A percentile compares a stretch with the other conserved stretches of the same genome.
phyloP scores from a whole-genome alignment of 768 basidiomycete species.

The Boletus sp. region DNA sequence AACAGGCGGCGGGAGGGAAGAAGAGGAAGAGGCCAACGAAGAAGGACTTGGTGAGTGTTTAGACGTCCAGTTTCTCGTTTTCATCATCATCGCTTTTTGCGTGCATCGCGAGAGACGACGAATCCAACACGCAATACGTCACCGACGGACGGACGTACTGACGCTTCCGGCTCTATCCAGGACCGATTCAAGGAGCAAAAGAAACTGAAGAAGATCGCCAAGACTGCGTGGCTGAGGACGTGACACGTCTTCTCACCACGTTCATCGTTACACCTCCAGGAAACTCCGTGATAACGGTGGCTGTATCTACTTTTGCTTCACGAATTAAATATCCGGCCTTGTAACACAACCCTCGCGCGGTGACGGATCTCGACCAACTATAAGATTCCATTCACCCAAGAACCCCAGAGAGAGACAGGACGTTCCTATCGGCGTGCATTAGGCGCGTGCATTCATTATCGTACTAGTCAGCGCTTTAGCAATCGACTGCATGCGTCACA shows the following conservation, averaged over 20 bases:
- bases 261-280: background rate
- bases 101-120: conserved; percentile 21
- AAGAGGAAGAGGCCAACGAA: conserved; percentile 79
- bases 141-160: conserved; percentile 27
- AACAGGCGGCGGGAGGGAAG: conserved; percentile 56
- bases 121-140: conserved; percentile 16
- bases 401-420: too few relatives aligned
- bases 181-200: conserved; percentile 86
- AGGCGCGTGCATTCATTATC: too few relatives aligned
- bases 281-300: background rate
- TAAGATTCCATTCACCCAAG: too few relatives aligned
- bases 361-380: too few relatives aligned
- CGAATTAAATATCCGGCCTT: conserved; percentile 1
- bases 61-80: conserved; percentile 5
- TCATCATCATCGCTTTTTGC: conserved; percentile 18
- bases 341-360: background rate
- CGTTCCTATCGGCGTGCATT: too few relatives aligned
- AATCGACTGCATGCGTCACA: too few relatives aligned
- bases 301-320: conserved; percentile 3
- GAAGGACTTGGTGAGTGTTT: conserved; percentile 72
- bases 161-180: conserved; percentile 38
- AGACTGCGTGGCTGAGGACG: conserved; percentile 84
- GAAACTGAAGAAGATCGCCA: conserved; percentile 77
- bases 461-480: too few relatives aligned
- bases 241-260: conserved; percentile 7